Conservation (phyloP, 1,284 basidiomycete species). For the Cryptococcus sp. region DNA sequence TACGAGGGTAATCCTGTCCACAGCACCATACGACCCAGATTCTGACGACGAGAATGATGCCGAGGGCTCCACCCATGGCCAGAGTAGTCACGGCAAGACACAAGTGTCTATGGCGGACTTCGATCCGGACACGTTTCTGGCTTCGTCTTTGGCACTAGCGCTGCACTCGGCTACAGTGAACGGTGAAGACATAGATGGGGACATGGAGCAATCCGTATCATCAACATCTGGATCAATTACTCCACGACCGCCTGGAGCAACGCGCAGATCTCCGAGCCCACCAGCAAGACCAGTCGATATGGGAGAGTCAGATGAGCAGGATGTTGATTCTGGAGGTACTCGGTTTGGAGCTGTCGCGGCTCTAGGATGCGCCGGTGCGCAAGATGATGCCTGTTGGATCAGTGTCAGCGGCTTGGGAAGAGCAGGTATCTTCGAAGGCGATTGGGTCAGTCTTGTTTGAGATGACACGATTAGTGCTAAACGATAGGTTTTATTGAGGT, state of each 20-base stretch:
- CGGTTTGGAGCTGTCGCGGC: slow-evolving; percentile 21
- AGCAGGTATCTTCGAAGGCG: slow-evolving; percentile 73
- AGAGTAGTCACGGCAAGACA: slow-evolving; percentile 24
- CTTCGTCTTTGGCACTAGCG: slow-evolving; percentile 21
- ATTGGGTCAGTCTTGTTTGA: slow-evolving; percentile 65
- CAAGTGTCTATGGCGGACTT: slow-evolving; percentile 32
- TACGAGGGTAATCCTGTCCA: slow-evolving; percentile 57
- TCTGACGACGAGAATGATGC: slow-evolving; percentile 12
- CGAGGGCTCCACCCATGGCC: slow-evolving; percentile 12
- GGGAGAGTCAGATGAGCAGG: slow-evolving; percentile 12
- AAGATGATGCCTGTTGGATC: slow-evolving; percentile 38
- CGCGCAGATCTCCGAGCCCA: slow-evolving; percentile 7
- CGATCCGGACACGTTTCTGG: slow-evolving; percentile 38
- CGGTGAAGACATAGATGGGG: slow-evolving; percentile 14
- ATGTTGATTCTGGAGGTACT: slow-evolving; percentile 15
- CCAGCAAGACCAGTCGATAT: slow-evolving; percentile 25
- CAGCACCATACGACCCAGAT: slow-evolving; percentile 21
- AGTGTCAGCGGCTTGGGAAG: slow-evolving; percentile 58
- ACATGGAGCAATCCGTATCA: slow-evolving; percentile 17
- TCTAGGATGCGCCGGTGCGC: slow-evolving; percentile 9
- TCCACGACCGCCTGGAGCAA: slow-evolving; percentile 31
- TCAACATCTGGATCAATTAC: slow-evolving; percentile 44
- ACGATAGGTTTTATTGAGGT: background rate
- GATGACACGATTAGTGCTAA: background rate
- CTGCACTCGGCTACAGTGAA: slow-evolving; percentile 9